Conservation (phyloP, 208 protist genomes). For the Wallacemonas sp. region DNA sequence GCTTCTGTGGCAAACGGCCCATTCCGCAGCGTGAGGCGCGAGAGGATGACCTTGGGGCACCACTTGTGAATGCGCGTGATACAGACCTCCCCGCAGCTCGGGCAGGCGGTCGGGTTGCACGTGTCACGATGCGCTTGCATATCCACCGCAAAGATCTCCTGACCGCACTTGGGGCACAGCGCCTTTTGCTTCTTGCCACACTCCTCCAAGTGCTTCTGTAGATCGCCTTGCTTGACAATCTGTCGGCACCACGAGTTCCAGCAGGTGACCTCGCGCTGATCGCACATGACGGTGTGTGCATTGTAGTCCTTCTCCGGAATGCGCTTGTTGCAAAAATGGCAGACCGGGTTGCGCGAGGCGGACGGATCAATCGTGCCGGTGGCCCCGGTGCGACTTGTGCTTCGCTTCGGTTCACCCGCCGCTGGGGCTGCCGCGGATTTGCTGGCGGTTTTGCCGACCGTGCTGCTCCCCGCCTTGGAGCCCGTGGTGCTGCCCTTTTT, state of each 20-base stretch:
- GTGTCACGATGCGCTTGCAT: slow-evolving; percentile 75
- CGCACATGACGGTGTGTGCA: slow-evolving; percentile 85
- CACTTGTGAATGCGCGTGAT: slow-evolving; percentile 87
- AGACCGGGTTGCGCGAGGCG: slow-evolving; percentile 45
- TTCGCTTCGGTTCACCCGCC: background rate
- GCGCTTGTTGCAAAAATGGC: slow-evolving; percentile 68
- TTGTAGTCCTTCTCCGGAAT: slow-evolving; percentile 84
- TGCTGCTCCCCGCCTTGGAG: slow-evolving; percentile 2
- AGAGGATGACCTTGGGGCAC: slow-evolving; percentile 62
- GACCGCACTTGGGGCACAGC: slow-evolving; percentile 79
- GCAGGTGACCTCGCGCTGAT: slow-evolving; percentile 88
- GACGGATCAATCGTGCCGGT: slow-evolving; percentile 6
- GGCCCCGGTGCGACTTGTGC: background rate
- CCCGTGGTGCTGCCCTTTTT: slow-evolving; percentile 2
- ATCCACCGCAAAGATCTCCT: slow-evolving; percentile 63
- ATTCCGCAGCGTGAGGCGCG: slow-evolving; percentile 27
- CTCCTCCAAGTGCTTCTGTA: slow-evolving; percentile 80
- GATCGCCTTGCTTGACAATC: slow-evolving; percentile 74
- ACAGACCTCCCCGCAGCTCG: slow-evolving; percentile 76
- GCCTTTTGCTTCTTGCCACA: slow-evolving; percentile 72
- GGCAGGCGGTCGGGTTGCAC: slow-evolving; percentile 69
- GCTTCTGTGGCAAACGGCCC: slow-evolving; percentile 74
- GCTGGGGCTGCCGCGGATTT: background rate
- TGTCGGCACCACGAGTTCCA: slow-evolving; percentile 88
- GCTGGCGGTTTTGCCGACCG: background rate